Conservation (phyloP, 768 basidiomycete species). For the Hygrophorus pudorinus region DNA sequence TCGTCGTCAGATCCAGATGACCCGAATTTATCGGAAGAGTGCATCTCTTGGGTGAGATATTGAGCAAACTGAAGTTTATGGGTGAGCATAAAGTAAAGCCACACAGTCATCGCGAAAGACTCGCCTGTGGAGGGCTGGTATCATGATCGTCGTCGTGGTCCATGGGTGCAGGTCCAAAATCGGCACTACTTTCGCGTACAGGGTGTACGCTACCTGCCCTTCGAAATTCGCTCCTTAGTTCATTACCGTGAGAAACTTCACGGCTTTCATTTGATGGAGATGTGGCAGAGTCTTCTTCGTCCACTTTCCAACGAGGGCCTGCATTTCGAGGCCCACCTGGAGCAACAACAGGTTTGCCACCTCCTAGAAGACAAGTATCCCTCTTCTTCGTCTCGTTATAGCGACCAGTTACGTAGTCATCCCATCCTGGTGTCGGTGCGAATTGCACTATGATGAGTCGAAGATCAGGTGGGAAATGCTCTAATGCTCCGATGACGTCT, state of each 20-base stretch:
- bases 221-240: slow-evolving; percentile 48
- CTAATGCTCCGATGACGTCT: slow-evolving; percentile 84
- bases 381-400: slow-evolving; percentile 81
- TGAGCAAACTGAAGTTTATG: slow-evolving; percentile 53
- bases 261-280: background rate
- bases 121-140: slow-evolving; percentile 37
- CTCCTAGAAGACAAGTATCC: slow-evolving; percentile 74
- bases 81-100: background rate
- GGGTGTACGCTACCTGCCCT: slow-evolving; percentile 34
- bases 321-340: slow-evolving; percentile 20
- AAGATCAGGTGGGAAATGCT: slow-evolving; percentile 78
- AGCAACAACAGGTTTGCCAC: slow-evolving; percentile 63
- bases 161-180: slow-evolving; percentile 50
- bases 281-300: slow-evolving; percentile 40
- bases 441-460: slow-evolving; percentile 50
- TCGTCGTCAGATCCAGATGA: slow-evolving; percentile 38
- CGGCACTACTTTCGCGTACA: slow-evolving; percentile 44
- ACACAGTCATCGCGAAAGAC: slow-evolving; percentile 10
- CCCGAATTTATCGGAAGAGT: slow-evolving; percentile 47
- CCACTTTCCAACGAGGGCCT: slow-evolving; percentile 52
- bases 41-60: slow-evolving; percentile 69
- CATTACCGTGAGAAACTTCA: slow-evolving; percentile 11
- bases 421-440: slow-evolving; percentile 76
- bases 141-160: slow-evolving; percentile 35
- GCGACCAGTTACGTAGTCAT: slow-evolving; percentile 77